phyloP scores from a whole-genome alignment of 2,329 filamentous ascomycete genomes.

The Elsinoe perseae region DNA sequence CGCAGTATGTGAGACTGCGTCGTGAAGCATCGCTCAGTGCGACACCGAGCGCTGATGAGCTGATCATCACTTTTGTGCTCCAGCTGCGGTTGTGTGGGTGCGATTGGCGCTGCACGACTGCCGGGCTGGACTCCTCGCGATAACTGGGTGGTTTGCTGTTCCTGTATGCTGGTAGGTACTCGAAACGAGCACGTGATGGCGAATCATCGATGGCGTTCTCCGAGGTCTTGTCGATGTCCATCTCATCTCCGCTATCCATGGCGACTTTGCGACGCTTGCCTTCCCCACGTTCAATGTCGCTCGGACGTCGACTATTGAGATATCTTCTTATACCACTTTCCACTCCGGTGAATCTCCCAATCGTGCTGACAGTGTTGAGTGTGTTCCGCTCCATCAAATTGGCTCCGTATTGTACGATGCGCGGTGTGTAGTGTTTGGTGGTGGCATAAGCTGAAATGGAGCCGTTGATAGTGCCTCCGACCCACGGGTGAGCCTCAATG shows the following conservation, averaged over 20 bases:
- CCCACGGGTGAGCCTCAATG: constrained; percentile 77
- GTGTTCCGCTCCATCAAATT: constrained; percentile 87
- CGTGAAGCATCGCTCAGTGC: constrained; percentile 87
- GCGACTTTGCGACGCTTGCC: constrained; percentile 36
- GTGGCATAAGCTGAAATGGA: constrained; percentile 78
- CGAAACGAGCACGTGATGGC: constrained; percentile 46
- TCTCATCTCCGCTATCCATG: constrained; percentile 33
- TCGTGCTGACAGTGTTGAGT: constrained; percentile 75
- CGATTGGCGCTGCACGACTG: constrained; percentile 23
- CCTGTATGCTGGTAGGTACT: constrained; percentile 77
- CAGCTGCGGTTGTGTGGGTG: constrained; percentile 45
- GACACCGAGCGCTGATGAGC: constrained; percentile 81
- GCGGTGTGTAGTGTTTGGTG: constrained; percentile 83
- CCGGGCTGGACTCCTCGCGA: constrained; percentile 29
- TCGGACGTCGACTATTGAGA: constrained; percentile 49
- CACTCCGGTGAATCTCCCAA: constrained; percentile 77
- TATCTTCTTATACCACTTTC: constrained; percentile 84
- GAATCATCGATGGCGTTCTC: constrained; percentile 20
- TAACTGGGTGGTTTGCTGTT: constrained; percentile 48
- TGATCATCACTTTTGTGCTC: constrained; percentile 77
- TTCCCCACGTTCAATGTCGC: constrained; percentile 41
- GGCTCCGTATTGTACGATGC: constrained; percentile 76
- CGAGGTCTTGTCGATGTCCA: constrained; percentile 43
- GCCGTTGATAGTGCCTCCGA: constrained; percentile 67
- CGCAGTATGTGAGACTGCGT: constrained; percentile 73